Evolutionary conservation across 2,329 filamentous ascomycete species (phyloP).

Genomic region (Esteya vermicola): DNA sequence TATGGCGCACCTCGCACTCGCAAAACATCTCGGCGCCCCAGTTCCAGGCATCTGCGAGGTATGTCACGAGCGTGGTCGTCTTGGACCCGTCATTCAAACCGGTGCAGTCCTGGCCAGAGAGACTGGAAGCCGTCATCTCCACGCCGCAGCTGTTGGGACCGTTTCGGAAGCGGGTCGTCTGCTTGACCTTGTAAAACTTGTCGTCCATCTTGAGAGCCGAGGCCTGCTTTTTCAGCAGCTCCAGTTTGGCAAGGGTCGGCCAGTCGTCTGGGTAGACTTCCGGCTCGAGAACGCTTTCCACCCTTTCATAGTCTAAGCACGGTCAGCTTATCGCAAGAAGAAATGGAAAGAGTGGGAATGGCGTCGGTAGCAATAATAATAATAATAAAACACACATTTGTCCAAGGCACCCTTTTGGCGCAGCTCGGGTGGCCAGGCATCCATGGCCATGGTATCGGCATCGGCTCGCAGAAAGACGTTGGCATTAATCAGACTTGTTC

Average conservation of each 20-base stretch:
- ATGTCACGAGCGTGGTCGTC: conserved; percentile 51
- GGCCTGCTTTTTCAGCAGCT: conserved; percentile 43
- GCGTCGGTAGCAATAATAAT: background rate
- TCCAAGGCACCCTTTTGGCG: conserved; percentile 27
- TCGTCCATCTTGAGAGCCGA: conserved; percentile 31
- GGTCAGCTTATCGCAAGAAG: background rate
- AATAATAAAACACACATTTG: conserved; percentile 27
- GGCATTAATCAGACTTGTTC: conserved; percentile 51
- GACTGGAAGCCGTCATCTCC: conserved; percentile 43
- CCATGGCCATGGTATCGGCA: conserved; percentile 33
- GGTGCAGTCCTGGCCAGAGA: conserved; percentile 48
- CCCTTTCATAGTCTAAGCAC: conserved; percentile 39
- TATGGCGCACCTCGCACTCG: conserved; percentile 49
- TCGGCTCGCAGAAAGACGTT: conserved; percentile 53
- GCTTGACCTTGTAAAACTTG: conserved; percentile 40
- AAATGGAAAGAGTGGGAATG: background rate
- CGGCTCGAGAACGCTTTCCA: conserved; percentile 42
- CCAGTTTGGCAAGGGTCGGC: conserved; percentile 42
- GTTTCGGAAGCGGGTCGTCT: conserved; percentile 49
- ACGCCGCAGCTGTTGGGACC: conserved; percentile 51
- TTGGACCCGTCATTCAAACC: conserved; percentile 56
- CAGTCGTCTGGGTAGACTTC: conserved; percentile 41
- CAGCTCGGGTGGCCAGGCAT: conserved; percentile 46
- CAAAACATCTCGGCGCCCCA: conserved; percentile 61
- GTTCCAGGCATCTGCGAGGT: conserved; percentile 56